Conservation (phyloP, 225 moss, liverwort and hornwort species). For the Lunularia cruciata region DNA sequence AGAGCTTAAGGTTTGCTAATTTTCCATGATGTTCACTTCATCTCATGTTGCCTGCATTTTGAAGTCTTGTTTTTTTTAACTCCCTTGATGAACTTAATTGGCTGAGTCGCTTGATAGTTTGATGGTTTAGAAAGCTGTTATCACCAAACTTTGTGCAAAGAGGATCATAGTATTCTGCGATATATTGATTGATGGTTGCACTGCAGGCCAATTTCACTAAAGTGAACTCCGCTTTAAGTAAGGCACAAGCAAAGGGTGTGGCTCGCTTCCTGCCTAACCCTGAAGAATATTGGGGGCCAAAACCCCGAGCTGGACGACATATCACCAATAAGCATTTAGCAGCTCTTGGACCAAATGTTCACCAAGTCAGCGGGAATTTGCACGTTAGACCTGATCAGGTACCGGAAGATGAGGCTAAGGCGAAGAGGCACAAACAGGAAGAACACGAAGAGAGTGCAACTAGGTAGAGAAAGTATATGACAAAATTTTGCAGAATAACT, state of each 20-base stretch:
- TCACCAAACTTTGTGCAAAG: not conserved
- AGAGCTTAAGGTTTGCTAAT: slow-evolving; percentile 53
- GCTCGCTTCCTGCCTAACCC: slow-evolving; percentile 95
- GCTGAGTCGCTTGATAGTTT: slow-evolving; percentile 1
- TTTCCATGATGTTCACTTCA: not conserved
- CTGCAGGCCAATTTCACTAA: slow-evolving; percentile 68
- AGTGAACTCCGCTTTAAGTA: slow-evolving; percentile 91
- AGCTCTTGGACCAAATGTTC: slow-evolving; percentile 48
- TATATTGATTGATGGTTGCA: too few species aligned
- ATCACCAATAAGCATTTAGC: slow-evolving; percentile 72
- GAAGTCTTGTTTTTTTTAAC: not conserved
- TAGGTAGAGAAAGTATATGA: not conserved
- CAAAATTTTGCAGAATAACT: slow-evolving; percentile 19
- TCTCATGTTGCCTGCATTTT: not conserved
- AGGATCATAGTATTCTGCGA: not conserved
- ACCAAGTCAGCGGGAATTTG: slow-evolving; percentile 24
- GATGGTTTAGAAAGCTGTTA: too few species aligned
- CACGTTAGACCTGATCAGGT: slow-evolving; percentile 29
- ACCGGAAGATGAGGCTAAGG: slow-evolving; percentile 17
- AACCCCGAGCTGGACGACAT: slow-evolving; percentile 95
- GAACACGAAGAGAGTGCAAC: slow-evolving; percentile 29
- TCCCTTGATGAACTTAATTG: too few species aligned
- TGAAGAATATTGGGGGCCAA: slow-evolving; percentile 98
- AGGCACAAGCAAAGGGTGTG: slow-evolving; percentile 81
- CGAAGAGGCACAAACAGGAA: slow-evolving; percentile 44